phyloP scores from a whole-genome alignment of 768 basidiomycete species.

The Rhizopogon vulgaris region DNA sequence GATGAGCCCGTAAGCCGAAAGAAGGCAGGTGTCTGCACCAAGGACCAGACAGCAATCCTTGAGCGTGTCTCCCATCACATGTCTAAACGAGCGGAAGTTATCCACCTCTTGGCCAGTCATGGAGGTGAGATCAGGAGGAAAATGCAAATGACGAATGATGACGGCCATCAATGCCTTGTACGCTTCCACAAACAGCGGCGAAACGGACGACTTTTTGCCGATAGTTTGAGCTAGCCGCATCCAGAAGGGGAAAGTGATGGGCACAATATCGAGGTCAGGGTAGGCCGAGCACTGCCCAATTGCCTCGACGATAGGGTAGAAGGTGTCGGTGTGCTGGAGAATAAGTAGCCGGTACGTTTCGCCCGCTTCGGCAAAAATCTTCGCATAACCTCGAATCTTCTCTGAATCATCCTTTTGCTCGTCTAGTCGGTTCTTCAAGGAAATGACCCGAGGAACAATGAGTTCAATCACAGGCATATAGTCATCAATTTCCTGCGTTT shows the following conservation, averaged over 20 bases:
- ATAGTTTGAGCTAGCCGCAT: conserved; percentile 91
- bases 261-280: conserved; percentile 91
- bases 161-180: conserved; percentile 80
- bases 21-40: conserved; percentile 77
- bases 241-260: conserved; percentile 98
- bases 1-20: conserved; percentile 77
- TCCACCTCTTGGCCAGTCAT: conserved; percentile 84
- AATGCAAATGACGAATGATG: conserved; percentile 87
- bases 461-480: conserved; percentile 85
- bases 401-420: conserved; percentile 74
- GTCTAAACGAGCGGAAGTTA: conserved; percentile 90
- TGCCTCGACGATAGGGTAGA: conserved; percentile 92
- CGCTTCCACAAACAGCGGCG: conserved; percentile 75
- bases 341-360: conserved; percentile 91
- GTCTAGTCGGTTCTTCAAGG: conserved; percentile 55
- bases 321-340: conserved; percentile 83
- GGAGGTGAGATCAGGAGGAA: conserved; percentile 65
- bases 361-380: conserved; percentile 94
- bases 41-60: conserved; percentile 98
- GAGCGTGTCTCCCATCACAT: conserved; percentile 97
- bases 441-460: conserved; percentile 83
- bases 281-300: conserved; percentile 92
- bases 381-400: conserved; percentile 81
- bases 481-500: conserved; percentile 95
- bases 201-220: conserved; percentile 64